Base-by-base conservation (phyloP, 169 alveolate species). In the Plasmodium fragile region DNA sequence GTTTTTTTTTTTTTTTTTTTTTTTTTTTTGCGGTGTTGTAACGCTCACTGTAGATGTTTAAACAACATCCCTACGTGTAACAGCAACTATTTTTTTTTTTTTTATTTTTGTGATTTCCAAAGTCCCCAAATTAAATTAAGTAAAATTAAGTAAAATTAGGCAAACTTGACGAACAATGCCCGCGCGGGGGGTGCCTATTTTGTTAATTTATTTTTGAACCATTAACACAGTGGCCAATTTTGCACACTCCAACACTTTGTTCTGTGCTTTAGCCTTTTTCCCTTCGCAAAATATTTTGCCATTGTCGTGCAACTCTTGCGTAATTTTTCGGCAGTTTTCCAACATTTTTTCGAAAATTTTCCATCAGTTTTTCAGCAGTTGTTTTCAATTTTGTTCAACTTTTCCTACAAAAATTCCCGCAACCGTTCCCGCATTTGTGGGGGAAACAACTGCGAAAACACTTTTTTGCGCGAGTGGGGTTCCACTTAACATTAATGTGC, bases 201-300 rank as follows among this genome's bases (percentile, higher is more conserved):
- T 69, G 36, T 83, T 41, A 43, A 43, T 83, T 83, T 83, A 69
- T 69, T 83, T 83, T 83, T 83, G 82, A 83, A 83, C 30, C 32
- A 69, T 39, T 83, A 83, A 71, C 71, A 83, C 45, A 85, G 65
- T 49, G 65, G 79, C 70, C 92, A 82, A 65, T 41, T 85, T 85
- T 85, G 85, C 93, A 85, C 93, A 85, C 93, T 53, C 65, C 71
- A 65, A 65, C 16, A 65, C 36, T 65, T 65, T 65, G 13, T 65
- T 65, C 30, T 65, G 75, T 65, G 32, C 39, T 65, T 65, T 25
- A 25, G 75, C 30, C 75, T 65, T 65, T 65, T 65, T 65, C 39
- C 36, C 25, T 65, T 22, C 36, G 41, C 41, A 18, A 65, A 65
- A 65, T 41, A 3, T 81, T 28, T 10, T 16, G 36, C 75, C 49